A percentile compares a stretch with the other conserved stretches of the same genome.
phyloP scores from a whole-genome alignment of 2,329 filamentous ascomycete genomes.

The Xylaria sp. region DNA sequence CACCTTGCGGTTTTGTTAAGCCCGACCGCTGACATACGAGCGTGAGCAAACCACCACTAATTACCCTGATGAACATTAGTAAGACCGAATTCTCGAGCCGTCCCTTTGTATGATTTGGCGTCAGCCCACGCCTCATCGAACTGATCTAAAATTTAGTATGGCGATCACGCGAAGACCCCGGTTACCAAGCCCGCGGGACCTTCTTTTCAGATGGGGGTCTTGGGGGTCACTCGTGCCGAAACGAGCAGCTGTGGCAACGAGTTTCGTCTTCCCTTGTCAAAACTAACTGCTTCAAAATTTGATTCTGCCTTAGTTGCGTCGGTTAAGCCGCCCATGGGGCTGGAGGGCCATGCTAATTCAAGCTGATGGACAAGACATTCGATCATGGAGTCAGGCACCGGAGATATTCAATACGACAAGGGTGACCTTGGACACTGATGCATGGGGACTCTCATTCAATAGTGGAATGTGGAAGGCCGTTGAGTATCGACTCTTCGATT shows the following conservation, averaged over 20 bases:
- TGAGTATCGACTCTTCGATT: not conserved
- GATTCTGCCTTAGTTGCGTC: constrained; percentile 2
- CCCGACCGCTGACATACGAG: not conserved
- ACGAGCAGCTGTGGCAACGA: not conserved
- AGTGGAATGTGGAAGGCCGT: not conserved
- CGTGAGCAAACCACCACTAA: constrained; percentile 17
- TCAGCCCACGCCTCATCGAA: constrained; percentile 22
- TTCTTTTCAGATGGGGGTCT: constrained; percentile 23
- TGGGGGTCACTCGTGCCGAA: constrained; percentile 21
- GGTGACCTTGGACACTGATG: constrained; percentile 10
- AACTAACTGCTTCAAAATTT: not conserved
- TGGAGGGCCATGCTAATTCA: not conserved
- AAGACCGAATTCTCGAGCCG: not conserved
- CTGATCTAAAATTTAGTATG: constrained; percentile 24
- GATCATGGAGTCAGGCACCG: constrained; percentile 3
- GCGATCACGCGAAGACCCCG: constrained; percentile 24
- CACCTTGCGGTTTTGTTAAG: constrained; percentile 8
- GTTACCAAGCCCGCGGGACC: constrained; percentile 35
- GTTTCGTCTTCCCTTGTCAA: constrained; percentile 4
- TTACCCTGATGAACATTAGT: constrained; percentile 10
- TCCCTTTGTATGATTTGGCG: constrained; percentile 8
- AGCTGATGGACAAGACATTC: not conserved
- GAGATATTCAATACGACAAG: constrained; percentile 22
- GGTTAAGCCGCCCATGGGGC: constrained; percentile 9
- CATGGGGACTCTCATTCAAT: not conserved